Percentiles rank a stretch among this genome's conserved stretches.
These are phyloP conservation scores for Hura crepitans DNA, from an alignment of 441 rosid species.

Conservation along the genomic window DNA sequence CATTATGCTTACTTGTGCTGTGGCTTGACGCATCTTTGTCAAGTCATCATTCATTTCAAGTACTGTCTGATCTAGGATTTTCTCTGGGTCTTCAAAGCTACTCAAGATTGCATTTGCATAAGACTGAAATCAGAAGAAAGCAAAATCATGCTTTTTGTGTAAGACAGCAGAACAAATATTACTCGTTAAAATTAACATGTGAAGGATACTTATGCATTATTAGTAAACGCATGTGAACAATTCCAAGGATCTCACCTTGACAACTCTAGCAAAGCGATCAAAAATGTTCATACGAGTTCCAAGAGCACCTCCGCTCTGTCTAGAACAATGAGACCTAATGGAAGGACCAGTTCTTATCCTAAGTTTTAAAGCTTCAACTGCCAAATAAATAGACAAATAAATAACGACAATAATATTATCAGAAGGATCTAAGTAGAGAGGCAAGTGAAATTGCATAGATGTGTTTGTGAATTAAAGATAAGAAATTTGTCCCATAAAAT, in stretches of 20 bases:
- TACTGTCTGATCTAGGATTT: conserved; percentile 85
- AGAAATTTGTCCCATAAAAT: not conserved
- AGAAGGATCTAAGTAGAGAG: not conserved
- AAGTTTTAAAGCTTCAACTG: conserved; percentile 42
- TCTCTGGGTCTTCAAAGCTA: conserved; percentile 93
- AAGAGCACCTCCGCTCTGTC: conserved; percentile 56
- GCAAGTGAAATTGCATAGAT: not conserved
- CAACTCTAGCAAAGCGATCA: conserved; percentile 83
- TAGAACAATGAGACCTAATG: conserved; percentile 29
- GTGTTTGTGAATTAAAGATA: not conserved
- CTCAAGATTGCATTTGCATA: conserved; percentile 90
- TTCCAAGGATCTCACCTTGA: conserved; percentile 53
- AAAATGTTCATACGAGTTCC: conserved; percentile 76
- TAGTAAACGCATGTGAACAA: conserved; percentile 4
- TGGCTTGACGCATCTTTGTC: conserved; percentile 97
- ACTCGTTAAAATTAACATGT: not conserved
- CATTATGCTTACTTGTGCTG: conserved; percentile 70
- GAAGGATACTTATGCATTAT: not conserved
- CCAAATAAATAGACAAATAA: conserved; percentile 17
- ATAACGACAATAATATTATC: not conserved
- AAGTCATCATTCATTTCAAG: conserved; percentile 98
- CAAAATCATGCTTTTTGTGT: conserved; percentile 14
- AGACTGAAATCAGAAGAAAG: conserved; percentile 50
- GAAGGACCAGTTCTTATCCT: conserved; percentile 31
- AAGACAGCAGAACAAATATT: conserved; percentile 11